A percentile compares a stretch with the other conserved stretches of the same genome.
phyloP scores from a whole-genome alignment of 2,329 filamentous ascomycete genomes.

The Lojkania enalia region DNA sequence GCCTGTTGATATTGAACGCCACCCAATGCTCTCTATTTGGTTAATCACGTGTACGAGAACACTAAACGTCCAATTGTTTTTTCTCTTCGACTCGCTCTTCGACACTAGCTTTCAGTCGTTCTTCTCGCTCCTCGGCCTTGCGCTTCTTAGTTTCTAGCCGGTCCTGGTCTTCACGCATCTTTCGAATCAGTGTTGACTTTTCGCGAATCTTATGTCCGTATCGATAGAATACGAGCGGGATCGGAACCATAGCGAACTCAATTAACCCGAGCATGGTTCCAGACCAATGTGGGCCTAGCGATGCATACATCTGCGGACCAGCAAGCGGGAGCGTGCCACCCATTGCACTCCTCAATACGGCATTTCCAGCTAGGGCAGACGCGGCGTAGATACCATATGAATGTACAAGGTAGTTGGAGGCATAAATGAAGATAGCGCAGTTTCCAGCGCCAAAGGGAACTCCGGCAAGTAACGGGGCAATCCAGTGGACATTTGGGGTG shows the following conservation, averaged over 20 bases:
- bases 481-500: conserved; percentile 80
- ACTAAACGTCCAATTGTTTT: conserved; percentile 1
- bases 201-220: conserved; percentile 61
- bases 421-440: conserved; percentile 78
- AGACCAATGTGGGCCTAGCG: conserved; percentile 75
- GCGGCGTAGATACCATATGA: conserved; percentile 82
- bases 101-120: conserved; percentile 42
- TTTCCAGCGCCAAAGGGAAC: conserved; percentile 80
- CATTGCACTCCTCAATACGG: conserved; percentile 70
- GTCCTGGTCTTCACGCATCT: conserved; percentile 50
- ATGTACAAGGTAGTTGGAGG: conserved; percentile 76
- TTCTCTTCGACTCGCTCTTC: conserved; percentile 2
- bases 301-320: conserved; percentile 69
- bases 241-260: conserved; percentile 74
- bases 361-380: conserved; percentile 77
- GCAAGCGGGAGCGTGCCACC: conserved; percentile 80
- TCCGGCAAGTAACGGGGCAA: conserved; percentile 76
- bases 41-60: no score
- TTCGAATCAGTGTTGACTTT: conserved; percentile 58
- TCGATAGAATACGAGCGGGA: conserved; percentile 76
- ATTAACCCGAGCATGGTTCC: conserved; percentile 75
- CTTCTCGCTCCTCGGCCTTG: conserved; percentile 45
- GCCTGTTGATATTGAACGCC: no score
- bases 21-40: no score
- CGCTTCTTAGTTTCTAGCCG: conserved; percentile 46